Evolutionary conservation across 805 yeast genomes (phyloP), one percentile per base, ranked within the genome.

Genomic region (Wickerhamiella lipophila): DNA sequence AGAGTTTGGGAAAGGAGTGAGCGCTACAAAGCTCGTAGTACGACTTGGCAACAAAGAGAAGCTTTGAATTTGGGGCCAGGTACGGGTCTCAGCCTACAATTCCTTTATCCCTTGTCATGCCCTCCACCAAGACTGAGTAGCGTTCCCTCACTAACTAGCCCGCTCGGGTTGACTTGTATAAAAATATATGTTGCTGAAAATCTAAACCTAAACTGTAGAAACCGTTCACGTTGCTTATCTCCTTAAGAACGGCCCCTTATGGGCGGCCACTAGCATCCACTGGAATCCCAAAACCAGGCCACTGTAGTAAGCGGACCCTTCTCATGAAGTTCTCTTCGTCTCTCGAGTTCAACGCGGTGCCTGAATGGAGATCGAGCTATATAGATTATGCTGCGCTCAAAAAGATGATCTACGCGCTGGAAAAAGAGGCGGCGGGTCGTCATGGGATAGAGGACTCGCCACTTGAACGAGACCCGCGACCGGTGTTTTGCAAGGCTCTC

Each of bases 321-420:
- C 12, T 32, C 11, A 89, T 89, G 98, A 89, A 89, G 74, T 89
- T 89, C 68, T 82, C 95, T 22, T 95, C 88, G 62, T 84, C 96
- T 5, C 69, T 89, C 55, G 96, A 89, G 72, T 88, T 89, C 67
- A 89, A 89, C 65, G 95, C 97, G 21, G 97, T 92, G 3, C 96
- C 98, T 1, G 97, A 92, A 64, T 89, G 98, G 98, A 77, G 95
- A 11, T 79, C 94, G 23, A 78, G 83, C 62, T 89, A 89, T 65
- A 80, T 89, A 50, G 88, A 94, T 49, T 89, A 89, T 65, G 83
- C 95, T 1, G 79, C 83, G 34, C 70, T 92, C 51, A 89, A 92
- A 64, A 85, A 84, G 67, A 73, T 83, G 38, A 83, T 88, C 25
- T 89, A 88, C 64, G 71, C 79, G 15, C 70, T 89, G 42, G 96